These are phyloP conservation scores for Psidium friedrichsthalianum DNA, from an alignment of 345 rosid genomes.

Conservation along the genomic window DNA sequence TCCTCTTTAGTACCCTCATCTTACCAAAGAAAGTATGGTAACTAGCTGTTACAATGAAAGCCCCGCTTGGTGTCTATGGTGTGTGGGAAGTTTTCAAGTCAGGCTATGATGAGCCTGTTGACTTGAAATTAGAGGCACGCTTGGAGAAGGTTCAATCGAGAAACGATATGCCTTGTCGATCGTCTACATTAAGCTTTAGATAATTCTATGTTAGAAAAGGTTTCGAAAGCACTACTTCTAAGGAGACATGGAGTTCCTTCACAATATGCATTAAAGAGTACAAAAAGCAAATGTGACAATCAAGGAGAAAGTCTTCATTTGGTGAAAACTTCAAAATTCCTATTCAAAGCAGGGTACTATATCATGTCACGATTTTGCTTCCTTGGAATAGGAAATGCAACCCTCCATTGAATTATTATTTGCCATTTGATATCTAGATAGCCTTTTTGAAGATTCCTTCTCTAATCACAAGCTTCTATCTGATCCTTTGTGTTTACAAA, in stretches of 20 bases:
- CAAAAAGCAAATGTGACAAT: background rate
- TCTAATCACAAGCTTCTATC: background rate
- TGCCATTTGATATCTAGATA: background rate
- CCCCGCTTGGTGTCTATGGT: too few species aligned
- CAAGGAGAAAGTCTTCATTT: too few species aligned
- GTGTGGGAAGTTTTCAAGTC: too few species aligned
- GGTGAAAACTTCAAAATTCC: too few species aligned
- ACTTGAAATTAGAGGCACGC: background rate
- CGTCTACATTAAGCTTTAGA: background rate
- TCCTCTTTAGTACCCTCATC: too few species aligned
- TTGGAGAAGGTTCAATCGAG: background rate
- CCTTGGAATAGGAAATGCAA: background rate
- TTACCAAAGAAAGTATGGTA: too few species aligned
- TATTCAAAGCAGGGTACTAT: background rate
- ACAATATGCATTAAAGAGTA: background rate
- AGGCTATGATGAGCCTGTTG: too few species aligned
- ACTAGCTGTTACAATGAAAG: too few species aligned
- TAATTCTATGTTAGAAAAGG: conserved; percentile 1
- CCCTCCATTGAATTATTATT: background rate
- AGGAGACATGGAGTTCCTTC: conserved; percentile 1
- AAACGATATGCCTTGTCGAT: background rate
- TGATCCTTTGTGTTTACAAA: background rate
- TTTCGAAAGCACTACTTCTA: background rate
- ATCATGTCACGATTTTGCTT: background rate
- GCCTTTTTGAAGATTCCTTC: background rate